Evolutionary conservation across 345 rosid species (phyloP), one percentile per base, ranked within the genome.

Genomic region (Rhodomyrtus tomentosa): DNA sequence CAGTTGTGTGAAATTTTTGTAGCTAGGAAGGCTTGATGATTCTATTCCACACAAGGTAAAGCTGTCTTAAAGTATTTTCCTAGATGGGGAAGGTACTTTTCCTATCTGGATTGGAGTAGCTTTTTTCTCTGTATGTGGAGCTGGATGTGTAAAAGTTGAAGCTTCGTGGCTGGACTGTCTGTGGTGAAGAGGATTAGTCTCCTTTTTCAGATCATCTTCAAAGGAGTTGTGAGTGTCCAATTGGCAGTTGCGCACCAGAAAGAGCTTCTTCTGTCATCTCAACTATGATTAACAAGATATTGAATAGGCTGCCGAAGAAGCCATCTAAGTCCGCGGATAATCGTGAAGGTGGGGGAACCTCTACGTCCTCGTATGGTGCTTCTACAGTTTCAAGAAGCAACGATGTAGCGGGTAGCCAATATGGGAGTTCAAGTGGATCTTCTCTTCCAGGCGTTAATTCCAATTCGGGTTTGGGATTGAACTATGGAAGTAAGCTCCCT

Each of bases 231-330:
- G 38, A 82, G 40, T 54, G 27, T 59, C 25, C 21, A 62, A 79
- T 55, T 53, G 73, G 83, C 86, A n/a, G 40, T n/a, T 29, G 50
- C 62, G 83, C 82, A 32, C 76, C 76, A 5, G 81, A 24, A 54
- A 72, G 88, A 80, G 83, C 74, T 81, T 50, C 62, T 55, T 27
- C n/a, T 62, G 40, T 58, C 49, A 48, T 81, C 36, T 84, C 80
- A 89, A 89, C 85, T 80, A 93, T 92, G 95, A 89, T 93, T 85
- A 92, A 91, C 55, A 91, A 93, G 86, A 89, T 93, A 87, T 87
- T 93, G 49, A 93, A 90, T 86, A 92, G 89, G 92, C 90, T 91
- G 85, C 95, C 95, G 1, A 82, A 87, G 89, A 93, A 93, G 87
- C 90, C 92, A 22, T 90, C 94, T 16, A 93, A 92, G 86, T 92